phyloP scores from a whole-genome alignment of 352 stramenopile species.

The Phytophthora brassicae region DNA sequence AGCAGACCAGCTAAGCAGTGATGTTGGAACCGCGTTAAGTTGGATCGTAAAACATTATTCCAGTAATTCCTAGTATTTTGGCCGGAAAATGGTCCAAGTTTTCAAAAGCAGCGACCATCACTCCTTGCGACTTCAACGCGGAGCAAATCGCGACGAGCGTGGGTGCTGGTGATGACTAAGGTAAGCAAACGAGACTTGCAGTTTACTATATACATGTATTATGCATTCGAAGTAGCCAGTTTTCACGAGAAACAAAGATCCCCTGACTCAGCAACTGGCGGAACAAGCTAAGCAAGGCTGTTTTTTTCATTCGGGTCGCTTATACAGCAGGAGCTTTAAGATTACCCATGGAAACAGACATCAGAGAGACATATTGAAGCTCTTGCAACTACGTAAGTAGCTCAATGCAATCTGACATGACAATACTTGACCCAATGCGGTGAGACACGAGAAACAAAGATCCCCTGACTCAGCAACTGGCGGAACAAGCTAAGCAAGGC shows the following conservation, averaged over 20 bases:
- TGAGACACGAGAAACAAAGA: constrained; percentile 36
- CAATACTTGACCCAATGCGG: constrained; percentile 41
- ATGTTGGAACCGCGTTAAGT: too few relatives aligned
- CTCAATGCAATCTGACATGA: constrained; percentile 14
- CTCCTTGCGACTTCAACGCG: background rate
- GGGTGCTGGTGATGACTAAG: too few relatives aligned
- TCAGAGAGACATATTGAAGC: constrained; percentile 40
- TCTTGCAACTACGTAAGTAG: constrained; percentile 34
- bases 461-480: background rate
- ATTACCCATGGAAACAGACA: constrained; percentile 58
- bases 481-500: constrained; percentile 22
- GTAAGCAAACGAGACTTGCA: too few relatives aligned
- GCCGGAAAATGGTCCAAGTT: background rate
- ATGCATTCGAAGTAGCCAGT: background rate
- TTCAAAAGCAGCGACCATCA: background rate
- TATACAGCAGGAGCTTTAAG: constrained; percentile 34
- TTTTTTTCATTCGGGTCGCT: constrained; percentile 27
- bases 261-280: background rate
- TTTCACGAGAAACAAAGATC: background rate
- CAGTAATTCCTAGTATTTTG: background rate
- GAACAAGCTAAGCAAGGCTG: constrained; percentile 20
- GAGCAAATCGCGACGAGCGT: background rate
- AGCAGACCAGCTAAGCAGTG: too few relatives aligned
- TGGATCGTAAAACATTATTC: too few relatives aligned
- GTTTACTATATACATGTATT: too few relatives aligned